Base-by-base conservation (phyloP, 805 yeast genomes). In the Metschnikowia cubensis region DNA sequence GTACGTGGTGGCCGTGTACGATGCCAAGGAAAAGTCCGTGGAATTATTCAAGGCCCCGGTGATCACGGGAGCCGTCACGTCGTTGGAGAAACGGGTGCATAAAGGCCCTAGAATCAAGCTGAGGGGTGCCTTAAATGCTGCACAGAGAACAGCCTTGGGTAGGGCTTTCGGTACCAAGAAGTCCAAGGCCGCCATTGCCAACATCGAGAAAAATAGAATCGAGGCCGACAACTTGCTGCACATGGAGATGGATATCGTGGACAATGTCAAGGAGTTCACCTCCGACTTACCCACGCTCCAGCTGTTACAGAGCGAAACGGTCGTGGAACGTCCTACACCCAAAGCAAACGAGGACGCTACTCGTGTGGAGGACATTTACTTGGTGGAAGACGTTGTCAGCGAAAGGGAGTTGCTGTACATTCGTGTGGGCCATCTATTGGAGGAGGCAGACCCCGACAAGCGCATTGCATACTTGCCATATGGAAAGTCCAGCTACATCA, bases 111-210 rank as follows among this genome's bases (percentile, higher is more conserved):
- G 75, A 22, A 75, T 88, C 50, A 82, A 79, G 68, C 86, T 81
- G 64, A 68, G 71, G 7, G 80, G 79, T 33, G 70, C 71, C 35
- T 69, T 73, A 53, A 69, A 77, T 59, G 72, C 78, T 51, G 71
- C 75, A 15, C 89, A 88, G 69, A 81, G 97, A 66, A 87, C 81
- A 50, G 86, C 89, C 1, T 77, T 94, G 63, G 99, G 99, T 63
- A 92, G 89, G 69, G 95, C 94, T 2, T 94, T 94, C 60, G 99
- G 99, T 77, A 92, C 99, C 50, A 91, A 88, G 73, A 91, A 84
- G 73, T 97, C 97, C 54, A 92, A 89, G 73, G 86, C 89, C 59
- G 96, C 96, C 34, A 87, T 94, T 61, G 73, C 80, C 46, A 92
- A 85, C 64, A 69, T 83, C 60, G 94, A 85, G 61, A 82, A 86